Conservation (phyloP, 1,284 basidiomycete species). For the Ceratorhiza oryzae-sativae region DNA sequence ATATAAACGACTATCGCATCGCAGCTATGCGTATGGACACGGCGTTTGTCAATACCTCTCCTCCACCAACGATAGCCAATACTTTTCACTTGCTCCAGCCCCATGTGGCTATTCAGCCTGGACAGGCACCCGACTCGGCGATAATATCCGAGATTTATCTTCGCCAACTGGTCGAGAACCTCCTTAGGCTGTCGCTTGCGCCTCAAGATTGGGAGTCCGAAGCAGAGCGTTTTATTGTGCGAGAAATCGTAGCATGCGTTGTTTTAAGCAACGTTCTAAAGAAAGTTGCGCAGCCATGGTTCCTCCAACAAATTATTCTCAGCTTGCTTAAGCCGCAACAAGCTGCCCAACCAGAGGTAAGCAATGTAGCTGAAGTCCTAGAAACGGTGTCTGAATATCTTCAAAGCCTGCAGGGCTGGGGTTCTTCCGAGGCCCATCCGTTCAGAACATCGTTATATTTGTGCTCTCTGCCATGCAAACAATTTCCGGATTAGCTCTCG, state of each 20-base stretch:
- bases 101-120: conserved; percentile 73
- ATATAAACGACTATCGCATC: conserved; percentile 75
- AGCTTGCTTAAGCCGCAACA: conserved; percentile 59
- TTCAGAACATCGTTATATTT: conserved; percentile 68
- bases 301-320: conserved; percentile 70
- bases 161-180: conserved; percentile 73
- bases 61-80: conserved; percentile 50
- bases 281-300: conserved; percentile 80
- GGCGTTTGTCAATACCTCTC: conserved; percentile 61
- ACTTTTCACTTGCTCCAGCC: conserved; percentile 80
- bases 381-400: conserved; percentile 32
- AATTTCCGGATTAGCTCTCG: conserved; percentile 70
- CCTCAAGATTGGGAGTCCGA: conserved; percentile 72
- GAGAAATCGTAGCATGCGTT: conserved; percentile 78
- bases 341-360: conserved; percentile 47
- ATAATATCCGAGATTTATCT: conserved; percentile 70
- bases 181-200: conserved; percentile 72
- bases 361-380: conserved; percentile 50
- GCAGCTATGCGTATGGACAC: conserved; percentile 66
- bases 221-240: conserved; percentile 72
- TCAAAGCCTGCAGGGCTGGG: conserved; percentile 9
- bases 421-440: conserved; percentile 53
- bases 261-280: conserved; percentile 70
- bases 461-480: conserved; percentile 75
- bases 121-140: conserved; percentile 53